A percentile compares a stretch with the other conserved stretches of the same genome.
Conservation (phyloP, 495 filamentous ascomycete genomes). For the Penicillium paxilli region DNA sequence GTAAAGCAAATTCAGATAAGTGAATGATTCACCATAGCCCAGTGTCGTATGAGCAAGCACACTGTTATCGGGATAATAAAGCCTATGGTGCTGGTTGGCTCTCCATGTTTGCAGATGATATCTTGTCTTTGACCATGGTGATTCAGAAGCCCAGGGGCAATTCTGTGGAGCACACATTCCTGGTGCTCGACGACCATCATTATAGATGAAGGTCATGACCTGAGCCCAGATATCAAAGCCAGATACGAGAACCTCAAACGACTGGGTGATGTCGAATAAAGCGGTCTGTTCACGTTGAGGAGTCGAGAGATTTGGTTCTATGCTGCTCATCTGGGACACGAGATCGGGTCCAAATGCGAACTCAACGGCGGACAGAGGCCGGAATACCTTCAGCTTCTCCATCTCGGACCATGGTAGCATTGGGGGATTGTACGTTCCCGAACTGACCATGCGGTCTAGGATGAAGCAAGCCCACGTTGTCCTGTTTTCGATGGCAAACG, state of each 20-base stretch:
- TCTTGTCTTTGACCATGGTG: conserved; percentile 17
- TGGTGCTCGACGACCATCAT: conserved; percentile 21
- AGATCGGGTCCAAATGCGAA: conserved; percentile 21
- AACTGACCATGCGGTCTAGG: conserved; percentile 88
- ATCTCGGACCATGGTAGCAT: conserved; percentile 22
- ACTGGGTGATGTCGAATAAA: conserved; percentile 20
- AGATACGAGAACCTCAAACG: conserved; percentile 20
- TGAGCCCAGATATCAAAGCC: conserved; percentile 27
- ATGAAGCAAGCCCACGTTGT: conserved; percentile 91
- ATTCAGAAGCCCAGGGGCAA: conserved; percentile 21
- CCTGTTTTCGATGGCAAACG: conserved; percentile 33
- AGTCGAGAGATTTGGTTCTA: conserved; percentile 9
- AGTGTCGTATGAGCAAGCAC: conserved; percentile 18
- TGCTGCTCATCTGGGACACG: conserved; percentile 6
- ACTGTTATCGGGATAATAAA: conserved; percentile 21
- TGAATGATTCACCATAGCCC: conserved; percentile 23
- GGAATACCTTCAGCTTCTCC: conserved; percentile 13
- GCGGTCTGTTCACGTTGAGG: conserved; percentile 6
- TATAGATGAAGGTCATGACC: conserved; percentile 27
- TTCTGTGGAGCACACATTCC: conserved; percentile 24
- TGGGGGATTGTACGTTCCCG: conserved; percentile 74
- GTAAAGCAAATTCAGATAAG: conserved; percentile 26
- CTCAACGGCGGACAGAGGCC: conserved; percentile 19
- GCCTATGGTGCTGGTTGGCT: conserved; percentile 17
- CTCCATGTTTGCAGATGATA: conserved; percentile 19